Percentiles rank a stretch among this genome's conserved stretches.
Evolutionary conservation across 2,329 filamentous ascomycete species (phyloP).

Genomic region (Orbilia ellipsospora): DNA sequence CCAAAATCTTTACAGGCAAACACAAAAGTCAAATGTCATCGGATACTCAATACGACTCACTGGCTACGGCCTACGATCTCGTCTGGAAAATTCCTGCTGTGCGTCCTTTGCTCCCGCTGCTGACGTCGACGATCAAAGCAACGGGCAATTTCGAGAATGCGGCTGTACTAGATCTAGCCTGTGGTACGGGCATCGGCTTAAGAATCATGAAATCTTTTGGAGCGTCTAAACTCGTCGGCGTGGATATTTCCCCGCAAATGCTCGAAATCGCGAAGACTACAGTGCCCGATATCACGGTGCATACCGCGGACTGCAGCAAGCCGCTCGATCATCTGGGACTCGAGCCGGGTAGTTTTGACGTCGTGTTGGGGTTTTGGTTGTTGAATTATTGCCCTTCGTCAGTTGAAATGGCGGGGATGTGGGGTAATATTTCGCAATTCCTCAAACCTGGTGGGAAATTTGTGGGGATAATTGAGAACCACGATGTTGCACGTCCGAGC

Average conservation of each 20-base stretch:
- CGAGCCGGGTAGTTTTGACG: background rate
- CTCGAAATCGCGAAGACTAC: constrained; percentile 1
- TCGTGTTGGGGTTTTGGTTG: background rate
- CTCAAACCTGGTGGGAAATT: constrained; percentile 4
- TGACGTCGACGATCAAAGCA: background rate
- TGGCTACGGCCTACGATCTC: constrained; percentile 3
- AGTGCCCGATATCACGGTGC: background rate
- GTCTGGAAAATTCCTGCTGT: constrained; percentile 1
- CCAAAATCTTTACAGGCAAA: no score
- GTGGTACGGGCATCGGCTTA: constrained; percentile 4
- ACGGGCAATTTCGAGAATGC: background rate
- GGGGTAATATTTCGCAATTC: background rate
- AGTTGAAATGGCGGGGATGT: constrained; percentile 8
- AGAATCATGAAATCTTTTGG: background rate
- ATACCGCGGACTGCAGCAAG: background rate
- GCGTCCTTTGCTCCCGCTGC: background rate
- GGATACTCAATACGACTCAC: constrained; percentile 1
- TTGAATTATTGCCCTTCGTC: constrained; percentile 6
- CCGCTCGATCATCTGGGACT: background rate
- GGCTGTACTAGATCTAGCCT: background rate
- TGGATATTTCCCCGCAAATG: constrained; percentile 11
- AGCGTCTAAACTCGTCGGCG: constrained; percentile 4
- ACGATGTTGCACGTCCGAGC: background rate
- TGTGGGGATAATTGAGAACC: constrained; percentile 13
- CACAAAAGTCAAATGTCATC: background rate